phyloP scores from a whole-genome alignment of 208 protist species.

The Trypanosoma cruzi region DNA sequence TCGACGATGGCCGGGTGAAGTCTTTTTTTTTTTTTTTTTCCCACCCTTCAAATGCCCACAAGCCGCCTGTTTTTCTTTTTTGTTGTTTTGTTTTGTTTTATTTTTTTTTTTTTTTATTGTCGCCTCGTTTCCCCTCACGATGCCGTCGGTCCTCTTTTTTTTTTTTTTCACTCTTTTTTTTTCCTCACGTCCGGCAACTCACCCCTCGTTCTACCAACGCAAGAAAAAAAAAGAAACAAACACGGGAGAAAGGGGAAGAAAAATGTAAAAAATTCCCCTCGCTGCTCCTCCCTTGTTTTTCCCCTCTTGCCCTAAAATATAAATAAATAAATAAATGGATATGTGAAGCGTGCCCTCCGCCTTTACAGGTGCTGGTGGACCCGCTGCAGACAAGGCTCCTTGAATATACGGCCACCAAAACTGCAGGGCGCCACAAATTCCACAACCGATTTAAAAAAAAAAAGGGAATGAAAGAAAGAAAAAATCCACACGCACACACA shows the following conservation, averaged over 20 bases:
- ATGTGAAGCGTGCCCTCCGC: no score
- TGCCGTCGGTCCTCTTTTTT: background rate
- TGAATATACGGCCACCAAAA: no score
- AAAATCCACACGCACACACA: no score
- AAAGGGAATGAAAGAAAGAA: background rate
- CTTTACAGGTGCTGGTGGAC: no score
- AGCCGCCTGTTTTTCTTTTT: background rate
- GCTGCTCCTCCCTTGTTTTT: no score
- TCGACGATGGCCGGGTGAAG: background rate
- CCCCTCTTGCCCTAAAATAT: no score
- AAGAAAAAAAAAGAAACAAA: background rate
- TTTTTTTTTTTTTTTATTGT: background rate
- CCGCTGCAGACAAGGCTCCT: no score
- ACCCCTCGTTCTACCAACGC: background rate
- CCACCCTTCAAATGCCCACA: no score
- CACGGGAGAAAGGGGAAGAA: background rate
- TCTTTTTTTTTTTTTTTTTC: background rate
- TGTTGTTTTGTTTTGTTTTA: background rate
- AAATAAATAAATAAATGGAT: no score
- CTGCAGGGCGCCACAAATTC: no score
- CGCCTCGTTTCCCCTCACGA: background rate
- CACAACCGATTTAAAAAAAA: no score
- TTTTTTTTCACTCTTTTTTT: constrained; percentile 9
- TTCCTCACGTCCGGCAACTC: background rate
- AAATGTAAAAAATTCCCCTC: background rate